These are phyloP conservation scores for Xerocomellus chrysenteron DNA, from an alignment of 768 basidiomycete species.

Conservation along the genomic window DNA sequence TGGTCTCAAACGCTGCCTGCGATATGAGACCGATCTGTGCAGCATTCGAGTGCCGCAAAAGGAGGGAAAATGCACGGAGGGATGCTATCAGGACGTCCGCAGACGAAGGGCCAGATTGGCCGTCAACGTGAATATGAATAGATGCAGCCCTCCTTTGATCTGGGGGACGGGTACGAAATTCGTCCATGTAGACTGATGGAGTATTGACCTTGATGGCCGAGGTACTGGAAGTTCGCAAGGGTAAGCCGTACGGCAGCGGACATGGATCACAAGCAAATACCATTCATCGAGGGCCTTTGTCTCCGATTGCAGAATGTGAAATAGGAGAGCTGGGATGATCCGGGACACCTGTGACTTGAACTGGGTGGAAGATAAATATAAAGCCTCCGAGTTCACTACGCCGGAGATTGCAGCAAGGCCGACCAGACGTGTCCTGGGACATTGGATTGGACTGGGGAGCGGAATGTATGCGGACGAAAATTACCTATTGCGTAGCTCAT, in stretches of 20 bases:
- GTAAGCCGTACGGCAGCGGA: neutral
- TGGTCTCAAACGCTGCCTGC: constrained; percentile 67
- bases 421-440: constrained; percentile 72
- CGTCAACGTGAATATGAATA: constrained; percentile 85
- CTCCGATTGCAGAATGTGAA: constrained; percentile 63
- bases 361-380: constrained; percentile 70
- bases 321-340: constrained; percentile 70
- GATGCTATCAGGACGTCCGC: constrained; percentile 74
- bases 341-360: constrained; percentile 70
- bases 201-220: constrained; percentile 65
- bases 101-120: constrained; percentile 77
- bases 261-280: constrained; percentile 37
- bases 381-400: constrained; percentile 79
- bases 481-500: constrained; percentile 75
- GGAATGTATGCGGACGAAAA: neutral
- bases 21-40: constrained; percentile 71
- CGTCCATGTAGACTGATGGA: constrained; percentile 75
- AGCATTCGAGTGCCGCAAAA: constrained; percentile 76
- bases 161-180: constrained; percentile 79
- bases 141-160: constrained; percentile 84
- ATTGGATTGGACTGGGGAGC: neutral
- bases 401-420: constrained; percentile 82
- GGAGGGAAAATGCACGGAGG: constrained; percentile 65
- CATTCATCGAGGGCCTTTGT: constrained; percentile 62
- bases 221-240: constrained; percentile 41